Evolutionary conservation across 176 grass and related monocot genomes (phyloP).

Genomic region (Elymus sibiricus): DNA sequence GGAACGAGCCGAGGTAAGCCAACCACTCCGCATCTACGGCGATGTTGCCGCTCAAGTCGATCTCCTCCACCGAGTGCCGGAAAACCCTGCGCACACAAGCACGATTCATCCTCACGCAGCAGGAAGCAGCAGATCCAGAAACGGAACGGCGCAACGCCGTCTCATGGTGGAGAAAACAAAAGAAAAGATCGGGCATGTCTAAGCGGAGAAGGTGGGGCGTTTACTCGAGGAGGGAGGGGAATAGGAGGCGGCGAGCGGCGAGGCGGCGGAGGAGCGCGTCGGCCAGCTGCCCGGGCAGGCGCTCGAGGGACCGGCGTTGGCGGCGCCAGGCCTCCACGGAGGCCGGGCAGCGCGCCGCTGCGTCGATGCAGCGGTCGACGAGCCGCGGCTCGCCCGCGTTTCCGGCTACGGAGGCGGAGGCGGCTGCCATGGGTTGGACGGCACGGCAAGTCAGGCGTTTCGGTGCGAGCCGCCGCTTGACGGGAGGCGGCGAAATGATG

Average conservation of each 20-base stretch:
- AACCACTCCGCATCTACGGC: slow-evolving; percentile 71
- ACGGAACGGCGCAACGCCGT: not conserved
- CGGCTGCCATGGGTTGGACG: slow-evolving; percentile 12
- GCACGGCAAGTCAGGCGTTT: not conserved
- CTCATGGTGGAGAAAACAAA: not conserved
- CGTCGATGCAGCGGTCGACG: slow-evolving; percentile 61
- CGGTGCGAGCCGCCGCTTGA: not conserved
- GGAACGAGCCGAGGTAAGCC: slow-evolving; percentile 77
- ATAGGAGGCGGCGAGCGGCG: slow-evolving; percentile 53
- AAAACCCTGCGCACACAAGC: slow-evolving; percentile 49
- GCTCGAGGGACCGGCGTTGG: slow-evolving; percentile 76
- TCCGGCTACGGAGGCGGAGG: not conserved
- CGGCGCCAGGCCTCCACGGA: slow-evolving; percentile 83
- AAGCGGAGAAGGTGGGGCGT: not conserved
- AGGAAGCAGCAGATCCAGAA: not conserved
- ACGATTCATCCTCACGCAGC: not conserved
- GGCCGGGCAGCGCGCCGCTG: slow-evolving; percentile 35
- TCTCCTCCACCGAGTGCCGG: slow-evolving; percentile 52
- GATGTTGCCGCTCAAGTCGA: slow-evolving; percentile 56
- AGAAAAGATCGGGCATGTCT: not conserved
- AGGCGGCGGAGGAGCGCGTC: slow-evolving; percentile 73
- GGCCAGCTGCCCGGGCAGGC: slow-evolving; percentile 62
- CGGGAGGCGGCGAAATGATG: not conserved
- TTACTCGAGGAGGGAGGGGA: slow-evolving; percentile 91
- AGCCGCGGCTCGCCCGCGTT: not conserved